Base-by-base conservation (phyloP, 352 stramenopile genomes). In the Pythium oligandrum region DNA sequence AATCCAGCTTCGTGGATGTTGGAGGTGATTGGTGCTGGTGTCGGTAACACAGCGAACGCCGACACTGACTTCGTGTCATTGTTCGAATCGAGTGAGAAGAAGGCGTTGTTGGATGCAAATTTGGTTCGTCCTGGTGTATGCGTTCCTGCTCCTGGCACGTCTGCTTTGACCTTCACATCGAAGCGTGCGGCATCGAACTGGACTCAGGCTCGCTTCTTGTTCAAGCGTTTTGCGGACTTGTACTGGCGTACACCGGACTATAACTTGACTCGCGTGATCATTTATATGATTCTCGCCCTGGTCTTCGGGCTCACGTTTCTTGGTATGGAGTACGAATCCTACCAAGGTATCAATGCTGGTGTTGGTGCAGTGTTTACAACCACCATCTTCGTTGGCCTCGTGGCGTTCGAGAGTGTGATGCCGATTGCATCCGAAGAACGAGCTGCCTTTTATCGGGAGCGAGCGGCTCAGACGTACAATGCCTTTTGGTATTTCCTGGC, bases 341-440 rank as follows among this genome's bases (percentile, higher is more conserved):
- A 55, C 50, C 45, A 45, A 26, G 57, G 57, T 2, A 40, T 63
- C 40, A 65, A 66, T 32, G 30, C 30, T 32, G 66, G 59, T 30
- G 42, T 90, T 30, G 72, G 75, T 12, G 66, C 83, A 3, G 73
- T 86, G 37, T 95, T 84, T 53, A 63, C 74, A 1, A 69, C 68
- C 7, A 80, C 77, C 8, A 44, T 82, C 49, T 95, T 93, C 50
- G 62, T 76, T 35, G 64, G 53, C 40, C 57, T 88, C 33, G 75
- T 84, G 11, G 71, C 66, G 37, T 71, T 90, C 35, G 61, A 88
- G 33, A 75, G 57, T 1, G 71, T 82, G 3, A 44, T 93, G 9
- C 66, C 78, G n/a, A 59, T 90, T 4, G 75, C 90, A 46, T 62
- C 78, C 52, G 70, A 73, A 44, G 82, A 95, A 56, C 70, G 89